These are phyloP conservation scores for Wakefieldia striispora DNA, from an alignment of 768 basidiomycete species.

Conservation along the genomic window DNA sequence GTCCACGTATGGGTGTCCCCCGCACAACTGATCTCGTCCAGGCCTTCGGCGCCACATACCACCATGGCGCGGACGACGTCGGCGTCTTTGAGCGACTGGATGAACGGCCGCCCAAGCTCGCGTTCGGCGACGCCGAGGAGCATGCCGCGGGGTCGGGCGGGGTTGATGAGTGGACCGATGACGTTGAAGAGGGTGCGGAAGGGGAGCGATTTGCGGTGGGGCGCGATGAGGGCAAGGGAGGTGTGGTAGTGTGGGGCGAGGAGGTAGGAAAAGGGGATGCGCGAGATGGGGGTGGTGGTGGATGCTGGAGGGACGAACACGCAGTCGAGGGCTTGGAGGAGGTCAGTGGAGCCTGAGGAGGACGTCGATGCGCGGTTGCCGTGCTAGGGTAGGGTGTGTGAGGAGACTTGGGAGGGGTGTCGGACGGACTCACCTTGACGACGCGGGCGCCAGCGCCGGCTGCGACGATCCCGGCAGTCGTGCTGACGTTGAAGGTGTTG, in stretches of 20 bases:
- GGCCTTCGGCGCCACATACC: conserved; percentile 86
- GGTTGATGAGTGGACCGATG: conserved; percentile 92
- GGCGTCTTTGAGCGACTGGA: conserved; percentile 64
- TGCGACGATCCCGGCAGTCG: conserved; percentile 89
- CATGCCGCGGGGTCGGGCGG: conserved; percentile 82
- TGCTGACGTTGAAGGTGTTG: conserved; percentile 96
- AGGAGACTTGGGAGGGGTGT: not conserved
- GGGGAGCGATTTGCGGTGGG: conserved; percentile 81
- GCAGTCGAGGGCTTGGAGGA: conserved; percentile 82
- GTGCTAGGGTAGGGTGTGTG: conserved; percentile 52
- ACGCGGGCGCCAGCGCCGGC: conserved; percentile 93
- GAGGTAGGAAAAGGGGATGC: conserved; percentile 86
- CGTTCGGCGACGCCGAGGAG: conserved; percentile 86
- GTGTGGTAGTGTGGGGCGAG: conserved; percentile 95
- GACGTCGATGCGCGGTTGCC: conserved; percentile 91
- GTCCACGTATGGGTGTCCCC: conserved; percentile 88
- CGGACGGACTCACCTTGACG: conserved; percentile 65
- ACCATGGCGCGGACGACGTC: conserved; percentile 85
- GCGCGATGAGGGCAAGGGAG: conserved; percentile 73
- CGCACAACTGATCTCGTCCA: conserved; percentile 96
- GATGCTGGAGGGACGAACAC: conserved; percentile 63
- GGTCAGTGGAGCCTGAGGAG: conserved; percentile 90
- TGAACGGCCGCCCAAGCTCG: conserved; percentile 80
- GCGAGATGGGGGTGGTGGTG: conserved; percentile 46
- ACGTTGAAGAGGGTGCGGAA: conserved; percentile 98